A percentile compares a stretch with the other conserved stretches of the same genome.
These are phyloP conservation scores for Colletotrichum endophyticum DNA, from an alignment of 2,329 filamentous ascomycete genomes.

Conservation along the genomic window DNA sequence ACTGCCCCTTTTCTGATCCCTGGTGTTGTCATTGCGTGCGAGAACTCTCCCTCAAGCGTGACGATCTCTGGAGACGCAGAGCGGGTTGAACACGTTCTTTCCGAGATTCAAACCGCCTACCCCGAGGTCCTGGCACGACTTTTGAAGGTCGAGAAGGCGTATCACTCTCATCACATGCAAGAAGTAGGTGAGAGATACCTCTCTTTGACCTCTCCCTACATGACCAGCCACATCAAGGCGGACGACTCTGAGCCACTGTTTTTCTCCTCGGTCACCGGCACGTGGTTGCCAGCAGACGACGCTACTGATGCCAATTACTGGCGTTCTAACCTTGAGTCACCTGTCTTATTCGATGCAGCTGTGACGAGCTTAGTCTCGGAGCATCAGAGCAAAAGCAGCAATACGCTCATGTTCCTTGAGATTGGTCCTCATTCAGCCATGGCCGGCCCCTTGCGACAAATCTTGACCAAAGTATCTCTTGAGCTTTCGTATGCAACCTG, in stretches of 20 bases:
- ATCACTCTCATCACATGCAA: constrained; percentile 7
- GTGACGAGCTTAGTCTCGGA: background rate
- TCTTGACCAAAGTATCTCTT: background rate
- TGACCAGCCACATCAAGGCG: background rate
- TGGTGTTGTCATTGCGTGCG: constrained; percentile 1
- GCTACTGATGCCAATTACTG: background rate
- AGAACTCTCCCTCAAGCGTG: background rate
- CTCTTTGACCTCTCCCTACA: background rate
- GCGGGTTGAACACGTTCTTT: background rate
- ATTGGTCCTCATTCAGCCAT: background rate
- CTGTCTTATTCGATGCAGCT: background rate
- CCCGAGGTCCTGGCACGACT: background rate
- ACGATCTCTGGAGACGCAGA: constrained; percentile 4
- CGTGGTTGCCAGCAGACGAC: constrained; percentile 13
- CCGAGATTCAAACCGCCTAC: constrained; percentile 10
- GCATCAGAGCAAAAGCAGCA: background rate
- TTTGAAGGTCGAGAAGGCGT: background rate
- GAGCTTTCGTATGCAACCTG: background rate
- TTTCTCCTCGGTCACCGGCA: constrained; percentile 30
- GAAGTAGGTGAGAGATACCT: constrained; percentile 15
- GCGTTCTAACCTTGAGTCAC: background rate
- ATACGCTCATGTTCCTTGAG: background rate
- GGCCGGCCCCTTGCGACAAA: constrained; percentile 1
- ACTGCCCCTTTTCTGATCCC: background rate
- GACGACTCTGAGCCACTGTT: background rate